Evolutionary conservation across 345 rosid species (phyloP), one percentile per base, ranked within the genome.

Genomic region (Bretschneidera sinensis): DNA sequence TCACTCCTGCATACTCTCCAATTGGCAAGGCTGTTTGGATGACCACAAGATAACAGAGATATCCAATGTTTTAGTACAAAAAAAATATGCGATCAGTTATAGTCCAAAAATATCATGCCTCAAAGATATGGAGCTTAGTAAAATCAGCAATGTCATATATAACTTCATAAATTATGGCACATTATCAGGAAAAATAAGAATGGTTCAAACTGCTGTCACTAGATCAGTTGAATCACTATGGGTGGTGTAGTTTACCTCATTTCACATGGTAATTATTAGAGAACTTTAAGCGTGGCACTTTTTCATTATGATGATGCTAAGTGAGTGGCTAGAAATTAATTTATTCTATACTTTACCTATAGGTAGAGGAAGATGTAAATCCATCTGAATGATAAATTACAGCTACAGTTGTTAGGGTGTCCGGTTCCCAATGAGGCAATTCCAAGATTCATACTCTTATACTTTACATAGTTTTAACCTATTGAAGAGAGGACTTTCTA

Each of bases 1-100:
- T 76, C 63, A 90, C 81, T 6, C 96, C 99, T 67, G 95, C 96
- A 75, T 94, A 94, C 79, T 90, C 96, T 81, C 99, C 99, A 50
- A 94, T 79, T 14, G 97, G 99, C 72, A 90, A 65, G 55, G 99
- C 99, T 94, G 83, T 70, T 72, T 19, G 57, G 56, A 56, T 17
- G 20, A 67, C 71, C 57, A 64, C 63, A 21, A 43, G 11, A 66
- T 53, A 43, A 73, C 20, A 57, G 31, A 62, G 53, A 52, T 56
- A 64, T 67, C 35, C 45, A 7, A 39, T 5, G 15, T 39, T 39
- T 1, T 39, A 39, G 45, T 14, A 39, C 45, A 39, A 4, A 5
- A 39, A 1, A 39, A n/a, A n/a, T n/a, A n/a, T n/a, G n/a, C n/a
- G n/a, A n/a, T n/a, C n/a, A n/a, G n/a, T n/a, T n/a, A n/a, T n/a